phyloP scores from a whole-genome alignment of 495 filamentous ascomycete species.

The Talaromyces stipitatus region DNA sequence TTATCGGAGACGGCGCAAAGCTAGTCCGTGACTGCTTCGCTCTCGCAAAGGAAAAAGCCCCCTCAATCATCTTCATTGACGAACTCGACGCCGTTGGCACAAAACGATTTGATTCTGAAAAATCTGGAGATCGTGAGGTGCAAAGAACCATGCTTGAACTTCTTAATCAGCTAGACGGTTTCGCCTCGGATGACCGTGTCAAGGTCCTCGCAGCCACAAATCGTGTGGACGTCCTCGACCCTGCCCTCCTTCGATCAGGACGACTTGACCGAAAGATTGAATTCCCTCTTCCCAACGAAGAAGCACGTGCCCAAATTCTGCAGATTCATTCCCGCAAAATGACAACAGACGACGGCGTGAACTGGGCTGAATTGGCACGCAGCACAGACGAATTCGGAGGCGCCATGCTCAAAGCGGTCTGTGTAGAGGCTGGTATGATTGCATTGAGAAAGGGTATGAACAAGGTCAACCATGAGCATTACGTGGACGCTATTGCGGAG shows the following conservation, averaged over 20 bases:
- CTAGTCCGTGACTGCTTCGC: constrained; percentile 96
- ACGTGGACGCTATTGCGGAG: constrained; percentile 96
- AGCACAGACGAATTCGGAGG: constrained; percentile 99
- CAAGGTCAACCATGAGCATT: constrained; percentile 97
- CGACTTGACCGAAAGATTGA: constrained; percentile 98
- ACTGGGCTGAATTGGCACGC: constrained; percentile 92
- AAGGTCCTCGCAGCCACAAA: constrained; percentile 98
- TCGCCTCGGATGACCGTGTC: constrained; percentile 97
- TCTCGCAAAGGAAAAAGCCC: constrained; percentile 95
- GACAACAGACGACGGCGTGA: constrained; percentile 87
- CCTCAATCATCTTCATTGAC: constrained; percentile 99
- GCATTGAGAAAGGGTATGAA: constrained; percentile 83
- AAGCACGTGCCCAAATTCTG: constrained; percentile 93
- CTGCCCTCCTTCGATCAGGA: constrained; percentile 85
- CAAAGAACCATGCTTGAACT: constrained; percentile 99
- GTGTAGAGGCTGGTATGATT: constrained; percentile 99
- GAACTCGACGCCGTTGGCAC: constrained; percentile 96
- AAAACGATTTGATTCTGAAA: constrained; percentile 98
- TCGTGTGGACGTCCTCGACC: constrained; percentile 94
- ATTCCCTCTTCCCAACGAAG: constrained; percentile 98
- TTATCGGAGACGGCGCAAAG: constrained; percentile 98
- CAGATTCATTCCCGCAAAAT: constrained; percentile 98
- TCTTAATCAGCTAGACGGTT: constrained; percentile 97
- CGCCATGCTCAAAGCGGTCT: constrained; percentile 95
- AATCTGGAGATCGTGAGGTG: constrained; percentile 95